Conservation (phyloP, 1,139 yeast species). For the Arxiozyma telluris region DNA sequence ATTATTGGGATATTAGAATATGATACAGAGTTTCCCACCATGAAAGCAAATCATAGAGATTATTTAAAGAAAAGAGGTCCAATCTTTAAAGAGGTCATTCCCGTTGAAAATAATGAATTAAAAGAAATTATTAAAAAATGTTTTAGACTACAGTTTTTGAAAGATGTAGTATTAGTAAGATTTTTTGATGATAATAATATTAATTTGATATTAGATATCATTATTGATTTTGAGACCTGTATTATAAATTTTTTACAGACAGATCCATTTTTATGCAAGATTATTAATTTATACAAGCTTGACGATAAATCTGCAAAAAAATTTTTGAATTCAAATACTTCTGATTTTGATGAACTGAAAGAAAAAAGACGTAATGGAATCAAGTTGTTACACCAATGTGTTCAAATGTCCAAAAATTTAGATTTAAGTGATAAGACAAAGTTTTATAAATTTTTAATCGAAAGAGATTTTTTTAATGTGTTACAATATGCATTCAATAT, state of each 20-base stretch:
- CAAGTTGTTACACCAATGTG: constrained; percentile 70
- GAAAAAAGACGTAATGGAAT: constrained; percentile 59
- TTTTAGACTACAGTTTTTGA: constrained; percentile 66
- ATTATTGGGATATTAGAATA: constrained; percentile 82
- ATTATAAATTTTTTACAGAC: constrained; percentile 60
- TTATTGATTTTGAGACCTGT: constrained; percentile 25
- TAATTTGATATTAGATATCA: constrained; percentile 43
- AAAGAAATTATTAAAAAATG: constrained; percentile 58
- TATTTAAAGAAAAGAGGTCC: constrained; percentile 46
- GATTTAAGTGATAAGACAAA: constrained; percentile 55
- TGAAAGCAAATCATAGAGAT: constrained; percentile 71
- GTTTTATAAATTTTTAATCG: constrained; percentile 56
- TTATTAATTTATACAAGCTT: constrained; percentile 48
- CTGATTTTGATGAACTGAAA: constrained; percentile 10
- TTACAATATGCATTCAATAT: constrained; percentile 64
- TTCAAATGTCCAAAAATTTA: constrained; percentile 59
- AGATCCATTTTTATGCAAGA: constrained; percentile 39
- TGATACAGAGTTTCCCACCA: constrained; percentile 74
- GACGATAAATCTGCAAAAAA: not conserved
- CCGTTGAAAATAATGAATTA: constrained; percentile 44
- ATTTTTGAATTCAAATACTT: too few species aligned
- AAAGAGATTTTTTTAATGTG: constrained; percentile 61
- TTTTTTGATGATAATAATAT: constrained; percentile 73
- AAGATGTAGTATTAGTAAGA: constrained; percentile 78
- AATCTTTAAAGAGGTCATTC: constrained; percentile 63